Conservation (phyloP, 2,329 filamentous ascomycete genomes). For the Penicillium polonicum region DNA sequence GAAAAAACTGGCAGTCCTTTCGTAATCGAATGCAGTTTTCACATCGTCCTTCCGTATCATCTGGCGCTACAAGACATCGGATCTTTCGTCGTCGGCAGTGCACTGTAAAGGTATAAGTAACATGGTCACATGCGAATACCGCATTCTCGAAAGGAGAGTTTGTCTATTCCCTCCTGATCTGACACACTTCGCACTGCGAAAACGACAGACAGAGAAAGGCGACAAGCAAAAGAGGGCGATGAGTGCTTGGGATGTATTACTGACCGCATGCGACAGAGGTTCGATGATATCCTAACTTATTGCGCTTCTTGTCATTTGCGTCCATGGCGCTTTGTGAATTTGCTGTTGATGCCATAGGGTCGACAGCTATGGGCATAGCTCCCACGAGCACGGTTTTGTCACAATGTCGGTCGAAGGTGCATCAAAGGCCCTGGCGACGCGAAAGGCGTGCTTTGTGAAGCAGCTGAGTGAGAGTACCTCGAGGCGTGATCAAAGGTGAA, state of each 20-base stretch:
- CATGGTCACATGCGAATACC: constrained; percentile 4
- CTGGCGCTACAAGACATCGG: constrained; percentile 74
- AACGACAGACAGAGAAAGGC: neutral
- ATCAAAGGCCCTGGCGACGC: constrained; percentile 24
- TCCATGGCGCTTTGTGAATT: constrained; percentile 40
- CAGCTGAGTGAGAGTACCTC: constrained; percentile 1
- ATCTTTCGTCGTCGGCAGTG: constrained; percentile 94
- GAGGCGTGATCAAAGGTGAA: constrained; percentile 5
- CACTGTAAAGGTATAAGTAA: constrained; percentile 54
- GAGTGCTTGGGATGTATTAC: constrained; percentile 41
- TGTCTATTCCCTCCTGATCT: neutral
- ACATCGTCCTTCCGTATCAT: constrained; percentile 74
- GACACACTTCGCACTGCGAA: neutral
- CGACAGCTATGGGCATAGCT: constrained; percentile 42
- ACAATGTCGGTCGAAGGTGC: constrained; percentile 22
- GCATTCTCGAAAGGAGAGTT: neutral
- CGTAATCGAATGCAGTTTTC: constrained; percentile 91
- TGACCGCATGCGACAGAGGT: constrained; percentile 94
- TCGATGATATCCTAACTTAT: constrained; percentile 92
- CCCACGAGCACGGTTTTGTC: constrained; percentile 24
- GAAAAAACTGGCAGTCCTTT: constrained; percentile 90
- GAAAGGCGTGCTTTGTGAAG: neutral
- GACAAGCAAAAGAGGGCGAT: neutral
- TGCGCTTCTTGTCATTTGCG: constrained; percentile 65
- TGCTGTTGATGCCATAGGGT: constrained; percentile 35